Conservation (phyloP, 139 green algal genomes). For the Tetraselmis chui region DNA sequence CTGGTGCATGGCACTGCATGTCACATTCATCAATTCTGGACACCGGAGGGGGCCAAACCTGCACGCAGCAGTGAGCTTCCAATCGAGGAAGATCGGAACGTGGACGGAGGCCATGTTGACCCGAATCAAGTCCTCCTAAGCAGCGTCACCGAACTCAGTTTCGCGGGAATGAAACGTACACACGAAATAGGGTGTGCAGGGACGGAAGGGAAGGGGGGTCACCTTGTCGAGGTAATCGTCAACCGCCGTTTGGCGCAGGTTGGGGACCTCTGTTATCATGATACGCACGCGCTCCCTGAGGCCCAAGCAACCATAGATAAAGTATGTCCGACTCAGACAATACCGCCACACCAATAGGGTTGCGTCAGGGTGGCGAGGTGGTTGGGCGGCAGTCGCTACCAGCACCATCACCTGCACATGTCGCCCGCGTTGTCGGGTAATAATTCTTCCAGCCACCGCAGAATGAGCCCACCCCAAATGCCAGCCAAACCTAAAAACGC, state of each 20-base stretch:
- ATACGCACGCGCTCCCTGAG: neutral
- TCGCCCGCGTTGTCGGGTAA: slow-evolving; percentile 54
- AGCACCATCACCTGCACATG: slow-evolving; percentile 30
- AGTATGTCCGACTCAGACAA: no score
- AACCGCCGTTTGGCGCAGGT: neutral
- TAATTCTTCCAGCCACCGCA: slow-evolving; percentile 60
- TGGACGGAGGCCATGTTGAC: neutral
- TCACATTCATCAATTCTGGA: no score
- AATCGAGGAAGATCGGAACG: neutral
- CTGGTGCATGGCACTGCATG: no score
- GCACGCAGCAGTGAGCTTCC: neutral
- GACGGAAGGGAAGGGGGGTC: no score
- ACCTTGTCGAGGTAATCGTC: neutral
- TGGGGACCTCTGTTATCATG: neutral
- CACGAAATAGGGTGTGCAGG: neutral
- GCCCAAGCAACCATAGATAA: no score
- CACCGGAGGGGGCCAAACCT: no score
- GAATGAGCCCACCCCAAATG: slow-evolving; percentile 61
- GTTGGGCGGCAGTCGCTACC: no score
- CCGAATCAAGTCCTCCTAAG: neutral
- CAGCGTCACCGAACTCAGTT: neutral
- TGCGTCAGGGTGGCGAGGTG: no score
- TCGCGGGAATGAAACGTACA: no score
- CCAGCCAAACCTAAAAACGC: slow-evolving; percentile 34
- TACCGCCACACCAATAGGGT: no score